Evolutionary conservation across 352 stramenopile genomes (phyloP).

Genomic region (Globisporangium lucens): DNA sequence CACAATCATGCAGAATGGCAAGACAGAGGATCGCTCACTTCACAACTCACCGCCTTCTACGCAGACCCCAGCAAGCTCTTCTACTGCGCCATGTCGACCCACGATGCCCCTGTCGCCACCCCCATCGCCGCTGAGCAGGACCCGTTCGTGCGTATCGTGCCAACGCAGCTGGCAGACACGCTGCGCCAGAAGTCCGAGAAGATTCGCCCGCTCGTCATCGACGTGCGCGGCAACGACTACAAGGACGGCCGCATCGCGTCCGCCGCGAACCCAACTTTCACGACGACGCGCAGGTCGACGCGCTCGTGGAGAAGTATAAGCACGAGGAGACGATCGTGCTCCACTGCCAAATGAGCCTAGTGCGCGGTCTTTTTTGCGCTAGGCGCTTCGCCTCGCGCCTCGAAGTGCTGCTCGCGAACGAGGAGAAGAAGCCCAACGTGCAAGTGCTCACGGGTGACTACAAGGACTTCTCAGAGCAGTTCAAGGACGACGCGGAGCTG

Average conservation of each 20-base stretch:
- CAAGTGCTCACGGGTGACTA: slow-evolving; percentile 71
- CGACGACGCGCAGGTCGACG: slow-evolving; percentile 74
- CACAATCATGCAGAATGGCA: background rate
- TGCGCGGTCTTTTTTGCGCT: slow-evolving; percentile 74
- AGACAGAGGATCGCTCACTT: background rate
- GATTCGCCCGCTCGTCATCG: slow-evolving; percentile 48
- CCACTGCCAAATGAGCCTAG: slow-evolving; percentile 86
- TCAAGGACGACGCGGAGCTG: slow-evolving; percentile 62
- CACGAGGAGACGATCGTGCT: slow-evolving; percentile 66
- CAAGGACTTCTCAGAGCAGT: slow-evolving; percentile 49
- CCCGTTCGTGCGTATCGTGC: slow-evolving; percentile 38
- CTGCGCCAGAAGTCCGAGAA: slow-evolving; percentile 31
- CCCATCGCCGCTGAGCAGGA: background rate
- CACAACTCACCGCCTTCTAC: background rate
- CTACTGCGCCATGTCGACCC: slow-evolving; percentile 8
- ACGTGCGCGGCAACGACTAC: slow-evolving; percentile 71
- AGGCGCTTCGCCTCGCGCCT: slow-evolving; percentile 67
- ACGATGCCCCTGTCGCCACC: background rate
- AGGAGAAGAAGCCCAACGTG: slow-evolving; percentile 43
- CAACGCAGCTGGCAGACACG: slow-evolving; percentile 48
- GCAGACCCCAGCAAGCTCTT: background rate
- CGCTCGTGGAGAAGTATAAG: slow-evolving; percentile 61
- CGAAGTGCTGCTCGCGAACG: slow-evolving; percentile 36
- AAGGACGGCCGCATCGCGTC: slow-evolving; percentile 64
- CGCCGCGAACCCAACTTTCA: slow-evolving; percentile 75